Base-by-base conservation (phyloP, 208 protist species). In the Trypanosoma platydactyli region DNA sequence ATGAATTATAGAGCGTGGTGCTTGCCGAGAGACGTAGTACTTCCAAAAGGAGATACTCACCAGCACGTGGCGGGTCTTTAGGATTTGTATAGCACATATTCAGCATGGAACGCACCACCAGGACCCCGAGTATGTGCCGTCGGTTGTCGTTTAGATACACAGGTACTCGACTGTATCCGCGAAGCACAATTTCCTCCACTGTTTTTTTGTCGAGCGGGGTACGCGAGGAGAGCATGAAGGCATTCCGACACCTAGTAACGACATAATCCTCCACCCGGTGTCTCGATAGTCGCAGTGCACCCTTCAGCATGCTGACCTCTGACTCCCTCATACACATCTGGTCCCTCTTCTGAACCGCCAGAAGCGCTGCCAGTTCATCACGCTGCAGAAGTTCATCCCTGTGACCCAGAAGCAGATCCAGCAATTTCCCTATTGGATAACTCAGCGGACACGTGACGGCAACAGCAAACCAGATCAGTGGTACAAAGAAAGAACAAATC, bases 81-180 rank as follows among this genome's bases (percentile, higher is more conserved):
- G 81, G 81, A 22, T 77, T 71, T 33, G 71, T 68, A 61, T 82
- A 89, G 70, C 80, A 80, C 20, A 95, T 61, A n/a, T 62, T 72
- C 5, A 95, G 73, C 11, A 97, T 81, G 11, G 79, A 86, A 51
- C 96, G 94, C 13, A 92, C 80, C 51, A 95, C 80, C 25, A 97
- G 71, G 22, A 87, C 76, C 7, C 94, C 94, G 49, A 96, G 75
- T 61, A 97, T 86, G 71, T 96, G 89, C 16, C 57, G 64, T 29
- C 76, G 83, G 59, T 81, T 64, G 15, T 83, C 76, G 38, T 76
- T 79, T 18, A 79, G 78, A 76, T 89, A 97, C 0, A 97, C 86
- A 12, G 94, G 94, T 35, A 97, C 70, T 35, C 94, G 84, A 35
- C 79, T 93, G 75, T 90, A 91, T 35, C 88, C 91, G 4, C 49